Evolutionary conservation across 2,329 filamentous ascomycete species (phyloP).

Genomic region (Cryphonectria naterciae): DNA sequence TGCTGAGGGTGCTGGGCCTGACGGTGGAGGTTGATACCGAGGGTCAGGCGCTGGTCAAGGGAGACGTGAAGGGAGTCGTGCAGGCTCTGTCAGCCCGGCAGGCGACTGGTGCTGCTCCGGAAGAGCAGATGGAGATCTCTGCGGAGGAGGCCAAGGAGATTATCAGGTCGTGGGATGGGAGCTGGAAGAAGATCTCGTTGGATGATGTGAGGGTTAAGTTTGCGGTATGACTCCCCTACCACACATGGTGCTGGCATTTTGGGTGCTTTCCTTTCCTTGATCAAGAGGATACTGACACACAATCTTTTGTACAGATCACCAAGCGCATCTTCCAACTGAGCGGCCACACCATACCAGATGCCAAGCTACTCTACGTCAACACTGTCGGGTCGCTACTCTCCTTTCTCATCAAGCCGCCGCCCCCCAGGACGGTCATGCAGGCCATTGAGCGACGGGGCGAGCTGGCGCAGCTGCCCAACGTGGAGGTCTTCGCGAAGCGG

Average conservation of each 20-base stretch:
- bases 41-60: slow-evolving; percentile 45
- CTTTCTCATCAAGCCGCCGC: slow-evolving; percentile 56
- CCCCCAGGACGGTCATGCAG: slow-evolving; percentile 66
- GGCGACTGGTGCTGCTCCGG: slow-evolving; percentile 18
- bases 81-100: slow-evolving; percentile 31
- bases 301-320: slow-evolving; percentile 62
- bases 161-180: slow-evolving; percentile 51
- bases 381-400: slow-evolving; percentile 60
- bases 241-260: background rate
- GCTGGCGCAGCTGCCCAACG: slow-evolving; percentile 66
- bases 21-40: slow-evolving; percentile 45
- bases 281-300: background rate
- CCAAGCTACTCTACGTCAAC: slow-evolving; percentile 60
- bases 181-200: slow-evolving; percentile 64
- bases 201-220: slow-evolving; percentile 68
- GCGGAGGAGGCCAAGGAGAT: slow-evolving; percentile 48
- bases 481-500: slow-evolving; percentile 66
- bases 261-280: background rate
- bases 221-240: slow-evolving; percentile 56
- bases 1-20: slow-evolving; percentile 41
- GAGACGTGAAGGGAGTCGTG: slow-evolving; percentile 40
- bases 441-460: slow-evolving; percentile 53
- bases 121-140: slow-evolving; percentile 35
- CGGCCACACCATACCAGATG: slow-evolving; percentile 75
- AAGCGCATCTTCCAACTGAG: slow-evolving; percentile 83